Conservation (phyloP, 2,329 filamentous ascomycete species). For the Tolypocladium amazonense region DNA sequence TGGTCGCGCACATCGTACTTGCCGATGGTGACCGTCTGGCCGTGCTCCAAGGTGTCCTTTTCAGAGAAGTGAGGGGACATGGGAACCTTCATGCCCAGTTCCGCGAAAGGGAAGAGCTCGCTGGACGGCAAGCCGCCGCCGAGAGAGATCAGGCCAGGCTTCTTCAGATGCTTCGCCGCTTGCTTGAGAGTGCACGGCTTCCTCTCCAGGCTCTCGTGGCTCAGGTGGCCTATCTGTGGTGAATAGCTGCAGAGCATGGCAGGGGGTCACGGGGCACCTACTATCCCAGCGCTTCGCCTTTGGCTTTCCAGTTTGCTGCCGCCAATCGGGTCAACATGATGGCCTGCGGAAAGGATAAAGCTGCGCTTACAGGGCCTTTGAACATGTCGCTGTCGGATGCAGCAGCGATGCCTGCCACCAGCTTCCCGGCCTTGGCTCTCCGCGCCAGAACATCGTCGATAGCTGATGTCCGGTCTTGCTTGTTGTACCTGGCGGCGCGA, state of each 20-base stretch:
- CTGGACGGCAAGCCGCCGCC: conserved; percentile 83
- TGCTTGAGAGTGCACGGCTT: conserved; percentile 68
- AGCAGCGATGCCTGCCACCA: conserved; percentile 68
- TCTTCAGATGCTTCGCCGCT: conserved; percentile 69
- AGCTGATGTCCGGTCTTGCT: conserved; percentile 11
- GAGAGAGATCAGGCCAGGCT: conserved; percentile 77
- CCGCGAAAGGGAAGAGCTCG: conserved; percentile 86
- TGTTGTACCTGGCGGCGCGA: conserved; percentile 12
- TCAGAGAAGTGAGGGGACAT: conserved; percentile 60
- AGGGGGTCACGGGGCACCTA: conserved; percentile 34
- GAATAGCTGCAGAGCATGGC: neutral
- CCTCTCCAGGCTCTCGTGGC: conserved; percentile 47
- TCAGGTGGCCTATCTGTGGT: conserved; percentile 40
- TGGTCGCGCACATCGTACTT: conserved; percentile 73
- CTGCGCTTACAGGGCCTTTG: conserved; percentile 53
- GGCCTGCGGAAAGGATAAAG: neutral
- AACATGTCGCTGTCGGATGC: conserved; percentile 73
- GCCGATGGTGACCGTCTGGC: conserved; percentile 53
- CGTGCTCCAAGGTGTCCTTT: conserved; percentile 49
- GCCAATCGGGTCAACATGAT: neutral
- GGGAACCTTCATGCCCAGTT: conserved; percentile 65
- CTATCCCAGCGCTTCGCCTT: conserved; percentile 77
- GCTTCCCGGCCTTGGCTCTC: conserved; percentile 59
- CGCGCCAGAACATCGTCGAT: conserved; percentile 20
- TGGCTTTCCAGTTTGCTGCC: conserved; percentile 45